Evolutionary conservation across 1,284 basidiomycete genomes (phyloP).

Genomic region (Salmacisia buchloeana): DNA sequence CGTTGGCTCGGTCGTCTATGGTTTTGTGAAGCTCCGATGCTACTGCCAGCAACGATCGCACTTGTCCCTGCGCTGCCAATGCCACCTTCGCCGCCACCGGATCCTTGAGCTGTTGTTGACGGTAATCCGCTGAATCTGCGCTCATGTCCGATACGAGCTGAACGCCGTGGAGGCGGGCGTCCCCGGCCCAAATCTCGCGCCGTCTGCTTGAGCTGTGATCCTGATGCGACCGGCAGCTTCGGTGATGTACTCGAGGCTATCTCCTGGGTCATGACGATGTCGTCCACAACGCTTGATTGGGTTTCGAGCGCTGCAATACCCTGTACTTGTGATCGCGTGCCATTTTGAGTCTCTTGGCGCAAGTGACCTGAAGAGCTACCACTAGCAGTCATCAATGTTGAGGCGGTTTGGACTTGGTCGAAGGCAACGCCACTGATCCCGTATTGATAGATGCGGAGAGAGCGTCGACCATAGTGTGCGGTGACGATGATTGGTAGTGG

Average conservation of each 20-base stretch:
- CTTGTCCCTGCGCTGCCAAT: too few species aligned
- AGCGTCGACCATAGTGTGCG: constrained; percentile 12
- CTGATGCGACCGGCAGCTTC: background rate
- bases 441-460: constrained; percentile 31
- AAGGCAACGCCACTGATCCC: constrained; percentile 12
- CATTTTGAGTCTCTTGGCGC: background rate
- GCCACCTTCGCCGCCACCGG: too few species aligned
- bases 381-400: constrained; percentile 18
- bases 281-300: constrained; percentile 8
- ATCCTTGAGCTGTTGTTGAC: too few species aligned
- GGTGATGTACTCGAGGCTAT: too few species aligned
- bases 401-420: constrained; percentile 19
- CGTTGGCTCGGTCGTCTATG: background rate
- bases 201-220: background rate
- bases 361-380: constrained; percentile 9
- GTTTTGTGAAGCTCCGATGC: background rate
- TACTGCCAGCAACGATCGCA: background rate
- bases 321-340: background rate
- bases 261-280: background rate
- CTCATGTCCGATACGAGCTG: background rate
- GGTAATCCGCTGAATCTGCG: too few species aligned
- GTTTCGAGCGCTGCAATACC: background rate
- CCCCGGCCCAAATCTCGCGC: background rate
- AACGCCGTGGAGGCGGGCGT: background rate
- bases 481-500: constrained; percentile 24